Evolutionary conservation across 2,329 filamentous ascomycete species (phyloP), one percentile per base, ranked within the genome.

Genomic region (Verticillium nubilum): DNA sequence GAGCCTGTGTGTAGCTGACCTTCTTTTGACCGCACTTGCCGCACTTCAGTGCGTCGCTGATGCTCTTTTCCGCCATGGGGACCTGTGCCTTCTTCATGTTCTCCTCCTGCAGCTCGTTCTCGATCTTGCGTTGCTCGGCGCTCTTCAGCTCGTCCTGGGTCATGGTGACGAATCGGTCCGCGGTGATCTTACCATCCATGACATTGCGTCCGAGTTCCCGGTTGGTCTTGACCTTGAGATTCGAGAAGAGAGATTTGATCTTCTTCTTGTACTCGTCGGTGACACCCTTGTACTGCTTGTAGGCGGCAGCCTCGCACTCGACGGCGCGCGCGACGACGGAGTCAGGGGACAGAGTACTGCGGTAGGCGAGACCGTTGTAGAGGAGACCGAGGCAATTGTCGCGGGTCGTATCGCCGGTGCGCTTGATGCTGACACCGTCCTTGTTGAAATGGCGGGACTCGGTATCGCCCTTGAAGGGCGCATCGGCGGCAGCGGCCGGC

Each of bases 1-100:
- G 95, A 4, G 95, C 95, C 78, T 99, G 95, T 55, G 86, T 92
- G 76, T 99, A 99, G 75, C 89, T 92, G 71, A 98, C 95, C 81
- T 92, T 93, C 80, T 90, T 93, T 83, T 96, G 84, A 68, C 90
- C 90, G 77, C 95, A 99, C 75, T 92, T 93, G 70, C 92, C 86
- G 78, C 95, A 99, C 76, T 91, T 88, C 69, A 98, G 82, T 60
- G 88, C 91, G 72, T 90, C 89, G 72, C 88, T 92, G 77, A 97
- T 92, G 71, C 89, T 93, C 82, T 92, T 95, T 76, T 97, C 89
- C 19, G 87, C 90, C 81, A 93, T 90, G 60, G 94, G 91, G 12
- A 96, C 93, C 87, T 98, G 96, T 1, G 95, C 92, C 75, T 94
- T 92, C 79, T 92, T 92, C 90, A 98, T 93, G 76, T 99, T 99